Evolutionary conservation across 306 rosid genomes (phyloP), one percentile per base, ranked within the genome.

Genomic region (Acacia confusa): DNA sequence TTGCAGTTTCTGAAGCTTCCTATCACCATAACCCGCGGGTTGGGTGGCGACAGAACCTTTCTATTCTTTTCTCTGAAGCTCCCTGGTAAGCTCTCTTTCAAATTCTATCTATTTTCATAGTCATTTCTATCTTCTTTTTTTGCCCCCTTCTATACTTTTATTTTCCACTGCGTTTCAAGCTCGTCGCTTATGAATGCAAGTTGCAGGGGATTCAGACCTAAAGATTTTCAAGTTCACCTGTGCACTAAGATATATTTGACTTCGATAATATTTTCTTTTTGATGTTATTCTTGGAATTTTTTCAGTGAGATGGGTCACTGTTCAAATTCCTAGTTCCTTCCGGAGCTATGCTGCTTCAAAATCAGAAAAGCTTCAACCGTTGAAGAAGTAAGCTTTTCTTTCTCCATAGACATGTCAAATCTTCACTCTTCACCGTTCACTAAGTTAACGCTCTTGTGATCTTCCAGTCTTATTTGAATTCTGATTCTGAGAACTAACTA

Each of bases 361-460:
- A 80, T 82, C 90, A 16, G 90, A 74, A 45, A 89, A 85, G 84
- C 65, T 82, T 88, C 86, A 85, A 43, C 86, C 84, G 9, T 65
- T 83, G 65, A 91, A 90, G 79, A 91, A 90, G 96, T 93, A 75
- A 86, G 91, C 77, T 78, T 83, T 82, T 82, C 61, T 81, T 82
- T 78, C 55, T 70, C 55, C 47, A 41, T 78, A 22, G 38, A 43
- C 41, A 24, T 57, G 48, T 78, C 22, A 24, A 48, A 24, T 70
- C 58, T 64, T 83, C 11, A 20, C 9, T 30, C 45, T 25, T 77
- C 47, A 9, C 32, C 1, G 22, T 50, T 73, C 7, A 24, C 36
- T 73, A 4, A n/a, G 15, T 55, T 77, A 17, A 27, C 72, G 30
- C 24, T 22, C 16, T 24, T 61, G 14, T 67, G 38, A 53, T 70